Evolutionary conservation across 2,329 filamentous ascomycete genomes (phyloP).

Genomic region (Chrysosporium keratinophilum): DNA sequence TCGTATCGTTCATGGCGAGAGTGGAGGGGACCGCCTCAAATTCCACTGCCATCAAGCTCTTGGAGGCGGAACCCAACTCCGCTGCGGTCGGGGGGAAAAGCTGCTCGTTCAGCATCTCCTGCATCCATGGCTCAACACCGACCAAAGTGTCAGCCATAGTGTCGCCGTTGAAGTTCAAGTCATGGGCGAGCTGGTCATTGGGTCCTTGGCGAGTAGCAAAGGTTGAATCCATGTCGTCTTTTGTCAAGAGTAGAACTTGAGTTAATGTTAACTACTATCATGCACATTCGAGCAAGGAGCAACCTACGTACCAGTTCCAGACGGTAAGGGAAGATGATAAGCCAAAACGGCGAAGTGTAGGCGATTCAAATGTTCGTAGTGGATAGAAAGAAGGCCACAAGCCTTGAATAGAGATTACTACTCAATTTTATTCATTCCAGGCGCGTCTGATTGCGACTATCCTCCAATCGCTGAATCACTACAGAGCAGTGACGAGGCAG

Average conservation of each 20-base stretch:
- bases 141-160: constrained; percentile 9
- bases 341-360: neutral
- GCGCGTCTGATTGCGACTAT: neutral
- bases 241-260: neutral
- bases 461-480: neutral
- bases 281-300: neutral
- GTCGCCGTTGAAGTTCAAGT: neutral
- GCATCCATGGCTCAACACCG: constrained; percentile 15
- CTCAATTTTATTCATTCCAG: constrained; percentile 3
- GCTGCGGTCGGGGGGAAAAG: constrained; percentile 5
- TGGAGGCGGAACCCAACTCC: constrained; percentile 2
- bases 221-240: constrained; percentile 7
- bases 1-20: neutral
- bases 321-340: neutral
- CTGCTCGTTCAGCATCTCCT: constrained; percentile 14
- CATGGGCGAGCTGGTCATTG: neutral
- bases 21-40: neutral
- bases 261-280: neutral
- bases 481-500: constrained; percentile 1
- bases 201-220: neutral
- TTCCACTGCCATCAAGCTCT: neutral
- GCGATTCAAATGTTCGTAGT: neutral
- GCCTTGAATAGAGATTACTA: neutral
- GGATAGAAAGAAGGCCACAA: constrained; percentile 7
- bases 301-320: too few relatives aligned